phyloP scores from a whole-genome alignment of 2,329 filamentous ascomycete species.

The Apiospora kogelbergensis region DNA sequence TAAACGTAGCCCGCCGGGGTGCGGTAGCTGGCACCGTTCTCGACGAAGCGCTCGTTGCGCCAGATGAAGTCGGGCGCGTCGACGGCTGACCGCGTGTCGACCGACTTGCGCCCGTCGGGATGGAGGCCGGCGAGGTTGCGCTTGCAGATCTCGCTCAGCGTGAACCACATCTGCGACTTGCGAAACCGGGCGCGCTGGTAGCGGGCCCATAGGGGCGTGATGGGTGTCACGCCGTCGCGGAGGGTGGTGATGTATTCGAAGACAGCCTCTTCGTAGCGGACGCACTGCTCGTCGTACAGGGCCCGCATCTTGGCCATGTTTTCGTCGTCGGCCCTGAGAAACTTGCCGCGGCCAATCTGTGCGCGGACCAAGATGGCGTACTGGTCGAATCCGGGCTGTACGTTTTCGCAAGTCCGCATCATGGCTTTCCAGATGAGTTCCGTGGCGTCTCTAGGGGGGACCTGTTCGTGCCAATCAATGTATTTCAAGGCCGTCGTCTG shows the following conservation, averaged over 20 bases:
- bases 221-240: slow-evolving; percentile 22
- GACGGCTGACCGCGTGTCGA: slow-evolving; percentile 12
- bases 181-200: slow-evolving; percentile 26
- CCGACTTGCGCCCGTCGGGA: not conserved
- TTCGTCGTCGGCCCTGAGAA: slow-evolving; percentile 19
- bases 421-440: slow-evolving; percentile 59
- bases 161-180: slow-evolving; percentile 33
- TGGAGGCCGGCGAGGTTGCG: slow-evolving; percentile 21
- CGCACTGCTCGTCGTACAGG: slow-evolving; percentile 28
- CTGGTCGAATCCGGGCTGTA: slow-evolving; percentile 57
- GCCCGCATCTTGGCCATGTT: slow-evolving; percentile 28
- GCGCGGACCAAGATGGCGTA: slow-evolving; percentile 51
- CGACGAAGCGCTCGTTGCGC: slow-evolving; percentile 49
- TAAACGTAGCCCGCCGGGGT: slow-evolving; percentile 39
- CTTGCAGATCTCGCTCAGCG: slow-evolving; percentile 28
- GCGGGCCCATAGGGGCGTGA: slow-evolving; percentile 14
- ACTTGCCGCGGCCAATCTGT: slow-evolving; percentile 16
- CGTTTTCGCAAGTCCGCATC: slow-evolving; percentile 55
- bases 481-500: slow-evolving; percentile 36
- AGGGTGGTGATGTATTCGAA: slow-evolving; percentile 26
- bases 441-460: slow-evolving; percentile 44
- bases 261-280: slow-evolving; percentile 23
- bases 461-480: slow-evolving; percentile 29
- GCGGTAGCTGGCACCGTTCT: slow-evolving; percentile 34
- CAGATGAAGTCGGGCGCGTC: slow-evolving; percentile 40